Evolutionary conservation across 1,284 basidiomycete species (phyloP).

Genomic region (Tilletia walkeri): DNA sequence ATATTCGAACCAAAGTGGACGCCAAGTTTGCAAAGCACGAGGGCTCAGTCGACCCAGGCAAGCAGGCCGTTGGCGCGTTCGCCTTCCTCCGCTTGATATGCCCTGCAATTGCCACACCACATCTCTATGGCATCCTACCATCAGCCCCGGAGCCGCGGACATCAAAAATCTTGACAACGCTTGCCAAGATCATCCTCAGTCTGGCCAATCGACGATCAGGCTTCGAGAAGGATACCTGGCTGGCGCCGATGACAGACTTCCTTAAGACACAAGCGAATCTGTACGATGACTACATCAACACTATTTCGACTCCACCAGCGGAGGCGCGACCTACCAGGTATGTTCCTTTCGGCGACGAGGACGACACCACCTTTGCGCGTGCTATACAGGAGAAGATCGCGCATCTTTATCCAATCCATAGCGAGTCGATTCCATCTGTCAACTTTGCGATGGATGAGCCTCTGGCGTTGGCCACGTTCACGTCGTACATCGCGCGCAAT

Average conservation of each 20-base stretch:
- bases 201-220: slow-evolving; percentile 39
- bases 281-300: slow-evolving; percentile 47
- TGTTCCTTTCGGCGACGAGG: slow-evolving; percentile 31
- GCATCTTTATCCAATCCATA: slow-evolving; percentile 32
- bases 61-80: slow-evolving; percentile 46
- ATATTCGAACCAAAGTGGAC: slow-evolving; percentile 42
- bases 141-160: slow-evolving; percentile 23
- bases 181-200: slow-evolving; percentile 43
- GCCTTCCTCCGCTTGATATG: slow-evolving; percentile 48
- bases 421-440: slow-evolving; percentile 35
- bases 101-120: slow-evolving; percentile 44
- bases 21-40: slow-evolving; percentile 30
- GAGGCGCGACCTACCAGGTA: slow-evolving; percentile 23
- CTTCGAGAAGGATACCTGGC: slow-evolving; percentile 45
- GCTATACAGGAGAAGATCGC: slow-evolving; percentile 23
- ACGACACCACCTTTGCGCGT: slow-evolving; percentile 33
- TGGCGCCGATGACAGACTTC: slow-evolving; percentile 36
- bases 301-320: slow-evolving; percentile 40
- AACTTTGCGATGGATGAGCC: slow-evolving; percentile 42
- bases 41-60: slow-evolving; percentile 35
- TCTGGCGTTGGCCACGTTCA: slow-evolving; percentile 36
- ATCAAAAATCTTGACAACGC: slow-evolving; percentile 31
- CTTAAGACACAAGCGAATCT: slow-evolving; percentile 34
- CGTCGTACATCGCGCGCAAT: slow-evolving; percentile 32
- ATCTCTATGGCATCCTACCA: slow-evolving; percentile 41